These are phyloP conservation scores for Paralagenidium karlingii DNA, from an alignment of 352 stramenopile species.

Conservation along the genomic window DNA sequence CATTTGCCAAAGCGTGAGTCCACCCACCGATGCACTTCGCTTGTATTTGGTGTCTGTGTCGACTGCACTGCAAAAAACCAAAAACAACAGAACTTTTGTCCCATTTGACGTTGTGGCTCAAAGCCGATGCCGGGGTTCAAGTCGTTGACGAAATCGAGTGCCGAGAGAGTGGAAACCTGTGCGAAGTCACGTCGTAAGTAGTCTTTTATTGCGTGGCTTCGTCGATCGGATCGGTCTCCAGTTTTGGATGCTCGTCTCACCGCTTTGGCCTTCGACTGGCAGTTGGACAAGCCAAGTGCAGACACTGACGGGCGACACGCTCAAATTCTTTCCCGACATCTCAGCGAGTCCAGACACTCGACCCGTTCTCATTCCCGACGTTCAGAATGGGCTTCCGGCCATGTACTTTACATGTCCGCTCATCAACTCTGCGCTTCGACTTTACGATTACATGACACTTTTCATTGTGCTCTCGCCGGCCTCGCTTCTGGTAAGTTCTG, in stretches of 20 bases:
- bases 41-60: no score
- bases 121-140: slow-evolving; percentile 33
- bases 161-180: slow-evolving; percentile 15
- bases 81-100: background rate
- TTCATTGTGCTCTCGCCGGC: slow-evolving; percentile 43
- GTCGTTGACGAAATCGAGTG: slow-evolving; percentile 22
- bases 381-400: slow-evolving; percentile 14
- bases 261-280: no score
- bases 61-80: no score
- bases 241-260: background rate
- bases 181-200: slow-evolving; percentile 26
- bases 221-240: no score
- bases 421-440: slow-evolving; percentile 9
- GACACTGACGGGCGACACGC: background rate
- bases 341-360: slow-evolving; percentile 8
- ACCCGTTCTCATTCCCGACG: slow-evolving; percentile 15
- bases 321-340: slow-evolving; percentile 6
- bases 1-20: no score
- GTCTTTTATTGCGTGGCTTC: background rate
- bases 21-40: no score
- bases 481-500: slow-evolving; percentile 22
- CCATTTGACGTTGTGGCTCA: slow-evolving; percentile 28
- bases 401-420: slow-evolving; percentile 46
- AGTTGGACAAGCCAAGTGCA: slow-evolving; percentile 25
- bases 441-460: slow-evolving; percentile 49